Evolutionary conservation across 345 rosid genomes (phyloP).

Genomic region (Carallia brachiata): DNA sequence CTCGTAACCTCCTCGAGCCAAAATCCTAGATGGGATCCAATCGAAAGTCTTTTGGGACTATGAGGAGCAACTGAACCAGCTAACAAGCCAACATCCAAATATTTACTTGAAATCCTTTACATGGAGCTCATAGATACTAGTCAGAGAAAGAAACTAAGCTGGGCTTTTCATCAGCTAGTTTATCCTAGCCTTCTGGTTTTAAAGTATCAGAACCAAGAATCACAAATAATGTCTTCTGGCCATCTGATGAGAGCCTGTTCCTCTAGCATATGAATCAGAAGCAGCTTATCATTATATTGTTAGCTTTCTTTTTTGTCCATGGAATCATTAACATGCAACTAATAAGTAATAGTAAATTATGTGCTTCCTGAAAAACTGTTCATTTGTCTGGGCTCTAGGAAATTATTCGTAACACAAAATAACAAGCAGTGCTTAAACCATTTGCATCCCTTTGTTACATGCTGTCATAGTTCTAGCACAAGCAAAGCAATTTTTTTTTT

Average conservation of each 20-base stretch:
- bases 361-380: background rate
- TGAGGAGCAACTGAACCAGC: no score
- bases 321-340: background rate
- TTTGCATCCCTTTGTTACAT: background rate
- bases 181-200: conserved; percentile 84
- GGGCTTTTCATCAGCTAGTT: conserved; percentile 66
- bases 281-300: background rate
- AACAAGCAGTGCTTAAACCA: no score
- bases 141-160: conserved; percentile 55
- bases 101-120: conserved; percentile 85
- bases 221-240: conserved; percentile 67
- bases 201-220: conserved; percentile 55
- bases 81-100: no score
- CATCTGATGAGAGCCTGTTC: conserved; percentile 84
- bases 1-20: background rate
- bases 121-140: conserved; percentile 89
- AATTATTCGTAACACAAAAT: no score
- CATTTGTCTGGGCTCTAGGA: no score
- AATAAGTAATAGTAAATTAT: background rate
- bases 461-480: background rate
- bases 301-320: background rate
- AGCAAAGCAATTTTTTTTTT: background rate
- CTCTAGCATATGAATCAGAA: background rate
- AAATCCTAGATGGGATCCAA: background rate
- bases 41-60: no score